phyloP scores from a whole-genome alignment of 805 yeast species.

The Tetrapisispora nanseiensis region DNA sequence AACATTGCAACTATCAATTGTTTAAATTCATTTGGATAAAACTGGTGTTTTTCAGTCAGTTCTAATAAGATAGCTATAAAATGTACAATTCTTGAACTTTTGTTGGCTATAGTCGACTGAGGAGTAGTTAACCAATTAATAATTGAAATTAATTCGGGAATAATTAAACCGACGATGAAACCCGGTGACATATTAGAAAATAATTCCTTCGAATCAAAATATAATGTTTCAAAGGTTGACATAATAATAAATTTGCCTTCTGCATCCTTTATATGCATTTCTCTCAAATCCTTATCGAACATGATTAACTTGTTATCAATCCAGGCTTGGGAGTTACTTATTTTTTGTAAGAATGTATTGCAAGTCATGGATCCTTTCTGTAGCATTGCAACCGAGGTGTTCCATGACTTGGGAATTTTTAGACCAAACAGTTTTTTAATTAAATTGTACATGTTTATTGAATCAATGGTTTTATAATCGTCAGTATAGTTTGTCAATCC shows the following conservation, averaged over 20 bases:
- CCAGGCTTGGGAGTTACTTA: constrained; percentile 30
- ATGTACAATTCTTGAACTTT: constrained; percentile 25
- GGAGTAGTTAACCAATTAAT: constrained; percentile 11
- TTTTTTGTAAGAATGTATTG: constrained; percentile 28
- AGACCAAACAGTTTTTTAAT: constrained; percentile 34
- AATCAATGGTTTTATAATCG: constrained; percentile 32
- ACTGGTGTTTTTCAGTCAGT: constrained; percentile 31
- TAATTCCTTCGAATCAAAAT: constrained; percentile 32
- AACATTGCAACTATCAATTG: constrained; percentile 60
- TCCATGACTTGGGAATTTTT: constrained; percentile 34
- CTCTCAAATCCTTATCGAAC: constrained; percentile 45
- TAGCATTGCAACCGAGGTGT: constrained; percentile 9
- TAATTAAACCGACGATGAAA: constrained; percentile 45
- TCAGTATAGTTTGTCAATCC: constrained; percentile 10
- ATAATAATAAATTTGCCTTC: constrained; percentile 40
- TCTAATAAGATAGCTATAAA: constrained; percentile 24
- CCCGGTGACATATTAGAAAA: constrained; percentile 37
- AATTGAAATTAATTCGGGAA: constrained; percentile 51
- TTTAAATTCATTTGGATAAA: constrained; percentile 30
- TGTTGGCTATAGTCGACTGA: constrained; percentile 19
- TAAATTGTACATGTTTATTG: constrained; percentile 20
- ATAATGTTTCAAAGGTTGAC: constrained; percentile 18
- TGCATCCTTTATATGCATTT: constrained; percentile 43
- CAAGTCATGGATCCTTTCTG: constrained; percentile 17
- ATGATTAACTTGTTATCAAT: constrained; percentile 38